Conservation (phyloP, 306 rosid species). For the Fragaria ananassa region DNA sequence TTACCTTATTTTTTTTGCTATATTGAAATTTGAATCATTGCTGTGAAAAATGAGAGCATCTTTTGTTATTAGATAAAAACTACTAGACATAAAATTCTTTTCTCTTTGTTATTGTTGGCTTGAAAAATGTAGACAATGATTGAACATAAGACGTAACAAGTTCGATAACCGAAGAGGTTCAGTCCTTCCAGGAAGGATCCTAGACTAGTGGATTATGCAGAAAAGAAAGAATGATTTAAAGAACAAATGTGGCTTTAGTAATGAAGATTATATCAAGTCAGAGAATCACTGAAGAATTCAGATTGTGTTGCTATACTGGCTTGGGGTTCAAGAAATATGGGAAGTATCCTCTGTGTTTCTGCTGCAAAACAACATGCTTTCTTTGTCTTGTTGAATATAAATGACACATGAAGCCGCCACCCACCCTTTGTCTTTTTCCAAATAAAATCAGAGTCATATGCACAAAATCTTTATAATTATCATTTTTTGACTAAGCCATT, state of each 20-base stretch:
- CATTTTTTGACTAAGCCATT: neutral
- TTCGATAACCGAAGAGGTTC: neutral
- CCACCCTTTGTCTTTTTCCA: neutral
- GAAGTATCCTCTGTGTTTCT: neutral
- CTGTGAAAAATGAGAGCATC: neutral
- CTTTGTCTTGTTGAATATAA: neutral
- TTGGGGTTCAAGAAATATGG: constrained; percentile 2
- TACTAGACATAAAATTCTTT: neutral
- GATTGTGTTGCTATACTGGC: neutral
- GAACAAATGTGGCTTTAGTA: neutral
- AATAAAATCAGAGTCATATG: neutral
- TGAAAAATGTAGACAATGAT: neutral
- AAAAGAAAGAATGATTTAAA: neutral
- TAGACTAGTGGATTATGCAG: neutral
- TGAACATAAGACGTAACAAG: neutral
- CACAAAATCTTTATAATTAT: neutral
- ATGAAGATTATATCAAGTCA: neutral
- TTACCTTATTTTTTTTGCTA: too few species aligned
- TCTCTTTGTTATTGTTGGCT: neutral
- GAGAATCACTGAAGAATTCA: neutral
- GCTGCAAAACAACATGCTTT: neutral
- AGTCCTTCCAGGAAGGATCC: neutral
- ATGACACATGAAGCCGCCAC: neutral
- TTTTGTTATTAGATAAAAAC: neutral
- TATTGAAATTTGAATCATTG: too few species aligned